A percentile compares a stretch with the other conserved stretches of the same genome.
Conservation (phyloP, 2,329 filamentous ascomycete genomes). For the Colletotrichum sidae region DNA sequence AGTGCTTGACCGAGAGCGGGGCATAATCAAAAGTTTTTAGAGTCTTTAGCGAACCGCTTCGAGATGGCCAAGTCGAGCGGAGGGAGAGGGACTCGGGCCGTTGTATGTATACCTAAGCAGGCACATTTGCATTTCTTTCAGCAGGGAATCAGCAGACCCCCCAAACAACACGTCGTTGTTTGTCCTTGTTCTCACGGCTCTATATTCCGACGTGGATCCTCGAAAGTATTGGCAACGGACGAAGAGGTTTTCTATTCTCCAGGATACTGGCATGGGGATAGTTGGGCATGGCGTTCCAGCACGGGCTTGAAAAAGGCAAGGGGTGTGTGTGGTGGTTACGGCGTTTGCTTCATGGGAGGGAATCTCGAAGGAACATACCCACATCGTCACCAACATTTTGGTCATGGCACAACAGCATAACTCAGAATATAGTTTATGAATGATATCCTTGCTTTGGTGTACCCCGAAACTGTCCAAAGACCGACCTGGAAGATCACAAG, state of each 20-base stretch:
- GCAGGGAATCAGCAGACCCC: slow-evolving; percentile 33
- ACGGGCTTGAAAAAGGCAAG: slow-evolving; percentile 4
- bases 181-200: slow-evolving; percentile 12
- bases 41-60: too few species aligned
- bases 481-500: neutral
- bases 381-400: slow-evolving; percentile 1
- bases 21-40: neutral
- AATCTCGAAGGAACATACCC: slow-evolving; percentile 13
- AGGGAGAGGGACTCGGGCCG: slow-evolving; percentile 16
- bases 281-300: slow-evolving; percentile 15
- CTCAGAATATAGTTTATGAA: neutral
- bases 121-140: slow-evolving; percentile 33
- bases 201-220: slow-evolving; percentile 26
- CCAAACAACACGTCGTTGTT: slow-evolving; percentile 13
- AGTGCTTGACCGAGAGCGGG: neutral
- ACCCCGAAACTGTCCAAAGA: neutral
- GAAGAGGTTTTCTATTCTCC: neutral
- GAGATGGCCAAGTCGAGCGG: neutral
- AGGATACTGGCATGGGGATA: neutral
- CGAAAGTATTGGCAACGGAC: slow-evolving; percentile 9
- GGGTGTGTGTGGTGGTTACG: neutral
- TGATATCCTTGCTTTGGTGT: too few species aligned
- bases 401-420: slow-evolving; percentile 17
- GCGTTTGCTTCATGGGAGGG: slow-evolving; percentile 2
- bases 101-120: slow-evolving; percentile 33